Evolutionary conservation across 306 rosid species (phyloP).

Genomic region (Clitoria ternatea): DNA sequence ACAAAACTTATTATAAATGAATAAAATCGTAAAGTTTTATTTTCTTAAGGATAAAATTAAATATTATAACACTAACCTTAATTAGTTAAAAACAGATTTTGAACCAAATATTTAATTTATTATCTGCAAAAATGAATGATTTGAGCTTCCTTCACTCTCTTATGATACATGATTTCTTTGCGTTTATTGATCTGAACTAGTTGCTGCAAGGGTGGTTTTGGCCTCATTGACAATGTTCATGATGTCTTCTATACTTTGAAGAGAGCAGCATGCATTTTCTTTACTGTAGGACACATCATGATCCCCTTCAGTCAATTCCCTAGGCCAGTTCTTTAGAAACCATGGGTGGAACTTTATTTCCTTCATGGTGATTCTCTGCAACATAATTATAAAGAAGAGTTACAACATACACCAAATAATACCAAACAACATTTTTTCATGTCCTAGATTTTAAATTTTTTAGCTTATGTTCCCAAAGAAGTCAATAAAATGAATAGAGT

Average conservation of each 20-base stretch:
- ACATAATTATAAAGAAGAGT: conserved; percentile 10
- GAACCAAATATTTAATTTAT: background rate
- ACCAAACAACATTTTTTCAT: too few species aligned
- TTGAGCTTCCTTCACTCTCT: background rate
- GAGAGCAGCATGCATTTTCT: conserved; percentile 44
- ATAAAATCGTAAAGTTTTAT: background rate
- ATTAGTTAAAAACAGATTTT: background rate
- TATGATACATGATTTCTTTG: background rate
- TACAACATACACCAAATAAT: background rate
- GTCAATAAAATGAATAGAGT: background rate
- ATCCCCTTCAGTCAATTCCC: conserved; percentile 50
- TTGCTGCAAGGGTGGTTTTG: conserved; percentile 33
- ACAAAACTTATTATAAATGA: background rate
- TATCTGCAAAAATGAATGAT: background rate
- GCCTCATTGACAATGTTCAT: conserved; percentile 57
- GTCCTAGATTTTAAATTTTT: too few species aligned
- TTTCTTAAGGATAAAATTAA: background rate
- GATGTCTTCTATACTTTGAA: conserved; percentile 50
- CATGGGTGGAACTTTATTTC: conserved; percentile 62
- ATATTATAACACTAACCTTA: background rate
- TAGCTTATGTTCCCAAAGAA: background rate
- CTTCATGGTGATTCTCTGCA: conserved; percentile 52
- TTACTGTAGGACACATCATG: conserved; percentile 37
- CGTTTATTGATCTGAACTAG: conserved; percentile 6
- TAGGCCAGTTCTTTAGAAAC: conserved; percentile 55